Conservation (phyloP, 2,329 filamentous ascomycete genomes). For the Neonectria faginata region DNA sequence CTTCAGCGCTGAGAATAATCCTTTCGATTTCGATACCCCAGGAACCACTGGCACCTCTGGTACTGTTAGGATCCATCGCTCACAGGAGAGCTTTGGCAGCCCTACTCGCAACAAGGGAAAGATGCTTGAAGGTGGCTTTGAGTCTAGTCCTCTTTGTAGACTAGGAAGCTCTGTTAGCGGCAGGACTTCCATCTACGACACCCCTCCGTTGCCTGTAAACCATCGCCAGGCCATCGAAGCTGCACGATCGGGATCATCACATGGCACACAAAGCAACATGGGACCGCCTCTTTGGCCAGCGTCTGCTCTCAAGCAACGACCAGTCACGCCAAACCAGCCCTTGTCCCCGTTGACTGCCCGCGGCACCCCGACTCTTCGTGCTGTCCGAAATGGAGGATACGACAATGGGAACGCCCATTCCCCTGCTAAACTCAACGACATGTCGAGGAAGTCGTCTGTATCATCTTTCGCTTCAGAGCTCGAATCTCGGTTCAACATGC, state of each 20-base stretch:
- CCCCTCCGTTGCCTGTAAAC: conserved; percentile 83
- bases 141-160: conserved; percentile 58
- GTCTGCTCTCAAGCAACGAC: conserved; percentile 72
- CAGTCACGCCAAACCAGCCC: conserved; percentile 70
- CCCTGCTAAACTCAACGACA: conserved; percentile 53
- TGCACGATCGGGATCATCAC: conserved; percentile 70
- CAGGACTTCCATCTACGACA: conserved; percentile 54
- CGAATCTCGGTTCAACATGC: conserved; percentile 88
- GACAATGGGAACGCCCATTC: conserved; percentile 62
- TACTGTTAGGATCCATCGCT: conserved; percentile 59
- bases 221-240: conserved; percentile 88
- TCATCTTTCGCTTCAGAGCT: conserved; percentile 97
- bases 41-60: conserved; percentile 53
- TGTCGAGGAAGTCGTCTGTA: conserved; percentile 77
- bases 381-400: conserved; percentile 59
- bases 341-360: conserved; percentile 61
- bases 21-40: conserved; percentile 51
- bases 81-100: conserved; percentile 63
- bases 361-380: conserved; percentile 69
- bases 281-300: conserved; percentile 87
- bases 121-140: conserved; percentile 54
- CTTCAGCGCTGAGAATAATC: conserved; percentile 51
- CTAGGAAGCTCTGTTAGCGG: conserved; percentile 81
- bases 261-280: conserved; percentile 70
- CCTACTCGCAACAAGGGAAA: conserved; percentile 54